phyloP scores from a whole-genome alignment of 2,329 filamentous ascomycete genomes.

The Dothistroma septosporum region DNA sequence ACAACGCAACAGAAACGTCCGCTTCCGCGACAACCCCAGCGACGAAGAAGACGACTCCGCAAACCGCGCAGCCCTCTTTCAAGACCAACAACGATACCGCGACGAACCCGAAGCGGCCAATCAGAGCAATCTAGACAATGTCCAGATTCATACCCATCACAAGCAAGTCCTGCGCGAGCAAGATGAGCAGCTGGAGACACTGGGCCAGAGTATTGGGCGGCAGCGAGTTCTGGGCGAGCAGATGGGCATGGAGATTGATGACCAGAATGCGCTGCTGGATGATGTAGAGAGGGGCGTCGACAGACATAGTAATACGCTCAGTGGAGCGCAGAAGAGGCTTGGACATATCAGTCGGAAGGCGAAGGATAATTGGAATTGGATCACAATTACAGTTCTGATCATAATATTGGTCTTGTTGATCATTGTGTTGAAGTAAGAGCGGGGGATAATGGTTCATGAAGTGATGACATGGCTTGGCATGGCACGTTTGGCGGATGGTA shows the following conservation, averaged over 20 bases:
- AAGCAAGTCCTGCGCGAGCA: constrained; percentile 76
- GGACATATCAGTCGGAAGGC: constrained; percentile 69
- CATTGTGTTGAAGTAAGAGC: constrained; percentile 66
- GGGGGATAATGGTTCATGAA: not conserved
- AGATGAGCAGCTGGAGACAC: constrained; percentile 83
- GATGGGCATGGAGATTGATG: constrained; percentile 93
- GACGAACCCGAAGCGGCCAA: constrained; percentile 59
- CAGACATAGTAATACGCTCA: constrained; percentile 70
- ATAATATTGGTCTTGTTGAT: constrained; percentile 79
- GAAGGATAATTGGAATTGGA: constrained; percentile 83
- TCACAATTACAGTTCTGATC: constrained; percentile 73
- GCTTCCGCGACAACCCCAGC: constrained; percentile 66
- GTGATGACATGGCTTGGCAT: not conserved
- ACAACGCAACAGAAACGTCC: constrained; percentile 50
- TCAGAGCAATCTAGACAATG: constrained; percentile 63
- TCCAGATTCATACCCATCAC: constrained; percentile 85
- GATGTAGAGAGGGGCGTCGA: constrained; percentile 82
- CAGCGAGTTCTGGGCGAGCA: constrained; percentile 92
- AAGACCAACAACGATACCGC: constrained; percentile 50
- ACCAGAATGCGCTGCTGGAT: constrained; percentile 82
- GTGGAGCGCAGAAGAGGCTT: constrained; percentile 68
- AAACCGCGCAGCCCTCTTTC: constrained; percentile 56
- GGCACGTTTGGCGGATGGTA: not conserved
- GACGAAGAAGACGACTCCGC: constrained; percentile 45
- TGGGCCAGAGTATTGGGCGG: constrained; percentile 80